Evolutionary conservation across 352 stramenopile species (phyloP), one percentile per base, ranked within the genome.

Genomic region (Pythium aquatile): DNA sequence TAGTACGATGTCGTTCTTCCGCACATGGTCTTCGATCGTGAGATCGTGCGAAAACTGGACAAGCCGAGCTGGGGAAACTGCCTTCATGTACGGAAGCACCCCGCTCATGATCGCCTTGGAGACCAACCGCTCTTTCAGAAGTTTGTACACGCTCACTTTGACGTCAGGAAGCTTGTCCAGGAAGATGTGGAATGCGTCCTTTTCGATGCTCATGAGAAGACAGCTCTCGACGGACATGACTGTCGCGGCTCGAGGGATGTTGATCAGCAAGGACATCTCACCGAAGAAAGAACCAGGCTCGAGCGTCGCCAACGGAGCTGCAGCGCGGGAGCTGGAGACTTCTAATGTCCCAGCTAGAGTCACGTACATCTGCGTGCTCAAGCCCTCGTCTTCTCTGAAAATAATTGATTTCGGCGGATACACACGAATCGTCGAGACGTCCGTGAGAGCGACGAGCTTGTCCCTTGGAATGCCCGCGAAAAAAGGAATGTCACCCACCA

Each of bases 341-440:
- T 91, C 77, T 1, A 93, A 66, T 10, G 71, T 72, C 0, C 82
- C 84, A 4, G 82, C 79, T 3, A 93, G 65, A 14, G 81, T 93
- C 24, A 93, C 76, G 58, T 87, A 93, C 80, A 93, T 88, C 65
- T 93, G 82, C 26, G 79, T 88, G 61, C 76, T 90, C 62, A 91
- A 77, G 48, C 81, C 81, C 58, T 93, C 84, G 57, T 91, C 83
- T 67, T 93, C 84, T 9, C 76, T 69, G 57, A 93, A 90, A 32
- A 91, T 87, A 17, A 87, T 58, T 17, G 74, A 85, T 39, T 87
- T 80, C 51, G 74, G 80, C 11, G 82, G 82, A 55, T 90, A 90
- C 3, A 91, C 79, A 20, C 84, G 81, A 33, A 93, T 90, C 16
- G 82, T 91, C 3, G 84, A 90, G 60, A 93, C 71, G 48, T 93